Evolutionary conservation across 1,284 basidiomycete species (phyloP).

Genomic region (Ustilago xerochloae): DNA sequence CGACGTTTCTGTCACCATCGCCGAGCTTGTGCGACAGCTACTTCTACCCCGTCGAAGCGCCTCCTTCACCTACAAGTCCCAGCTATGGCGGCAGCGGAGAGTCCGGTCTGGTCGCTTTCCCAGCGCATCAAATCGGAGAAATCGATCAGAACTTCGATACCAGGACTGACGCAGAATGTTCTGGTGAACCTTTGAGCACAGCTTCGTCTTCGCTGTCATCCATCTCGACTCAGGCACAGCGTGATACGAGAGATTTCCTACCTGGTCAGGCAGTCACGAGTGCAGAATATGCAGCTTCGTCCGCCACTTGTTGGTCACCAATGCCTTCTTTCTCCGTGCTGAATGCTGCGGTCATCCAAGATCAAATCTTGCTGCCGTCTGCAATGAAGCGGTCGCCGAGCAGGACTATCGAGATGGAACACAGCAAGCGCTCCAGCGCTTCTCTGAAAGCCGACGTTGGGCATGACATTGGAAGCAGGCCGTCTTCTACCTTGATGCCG

Average conservation of each 20-base stretch:
- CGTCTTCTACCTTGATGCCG: background rate
- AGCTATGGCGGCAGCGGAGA: conserved; percentile 1
- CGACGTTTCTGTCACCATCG: conserved; percentile 12
- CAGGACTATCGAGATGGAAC: conserved; percentile 12
- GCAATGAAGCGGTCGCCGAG: conserved; percentile 28
- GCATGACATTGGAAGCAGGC: conserved; percentile 3
- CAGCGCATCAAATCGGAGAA: background rate
- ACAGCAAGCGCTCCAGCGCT: conserved; percentile 8
- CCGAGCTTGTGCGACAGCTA: conserved; percentile 14
- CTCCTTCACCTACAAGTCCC: conserved; percentile 16
- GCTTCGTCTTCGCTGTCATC: conserved; percentile 15
- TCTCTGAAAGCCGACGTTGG: conserved; percentile 22
- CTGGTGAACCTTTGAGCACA: background rate
- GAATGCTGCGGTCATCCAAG: background rate
- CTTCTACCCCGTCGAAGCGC: conserved; percentile 25
- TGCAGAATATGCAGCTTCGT: background rate
- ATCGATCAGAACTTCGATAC: background rate
- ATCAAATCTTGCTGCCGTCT: conserved; percentile 27
- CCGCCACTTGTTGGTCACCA: background rate
- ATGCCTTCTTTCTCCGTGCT: background rate
- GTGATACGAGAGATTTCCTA: background rate
- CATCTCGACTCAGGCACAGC: conserved; percentile 8
- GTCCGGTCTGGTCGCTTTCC: conserved; percentile 16
- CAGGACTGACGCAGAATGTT: background rate
- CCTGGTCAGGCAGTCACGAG: background rate